Conservation (phyloP, 129 eudicot species). For the Chrysanthemum makinoi region DNA sequence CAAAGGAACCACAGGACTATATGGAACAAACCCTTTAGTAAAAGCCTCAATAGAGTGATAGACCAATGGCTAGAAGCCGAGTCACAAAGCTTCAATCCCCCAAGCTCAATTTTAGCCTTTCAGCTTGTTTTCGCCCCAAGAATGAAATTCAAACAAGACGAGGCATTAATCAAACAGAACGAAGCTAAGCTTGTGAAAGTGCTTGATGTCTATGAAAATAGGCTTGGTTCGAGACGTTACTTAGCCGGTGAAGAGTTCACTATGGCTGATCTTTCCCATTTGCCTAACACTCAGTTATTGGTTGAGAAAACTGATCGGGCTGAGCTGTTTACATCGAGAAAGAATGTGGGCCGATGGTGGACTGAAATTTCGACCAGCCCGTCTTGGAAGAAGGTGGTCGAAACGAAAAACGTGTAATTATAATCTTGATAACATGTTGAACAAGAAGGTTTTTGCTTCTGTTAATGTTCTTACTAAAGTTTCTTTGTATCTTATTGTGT, state of each 20-base stretch:
- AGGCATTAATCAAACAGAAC: constrained; percentile 53
- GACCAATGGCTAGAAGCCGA: constrained; percentile 94
- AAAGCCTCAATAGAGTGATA: constrained; percentile 78
- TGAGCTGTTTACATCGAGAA: constrained; percentile 56
- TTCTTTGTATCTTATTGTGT: no score
- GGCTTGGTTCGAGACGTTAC: constrained; percentile 61
- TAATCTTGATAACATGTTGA: no score
- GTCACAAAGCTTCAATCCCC: constrained; percentile 71
- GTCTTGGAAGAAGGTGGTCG: no score
- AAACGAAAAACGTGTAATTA: no score
- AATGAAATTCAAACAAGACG: constrained; percentile 73
- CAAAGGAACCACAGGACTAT: constrained; percentile 57
- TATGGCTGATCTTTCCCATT: constrained; percentile 80
- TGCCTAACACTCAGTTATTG: constrained; percentile 62
- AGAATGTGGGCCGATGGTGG: not conserved
- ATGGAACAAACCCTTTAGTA: constrained; percentile 54
- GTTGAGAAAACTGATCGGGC: constrained; percentile 39
- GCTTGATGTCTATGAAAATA: constrained; percentile 67
- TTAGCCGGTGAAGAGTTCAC: constrained; percentile 77
- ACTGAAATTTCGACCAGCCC: no score
- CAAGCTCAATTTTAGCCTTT: constrained; percentile 50
- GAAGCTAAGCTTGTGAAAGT: constrained; percentile 66
- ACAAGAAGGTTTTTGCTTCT: no score
- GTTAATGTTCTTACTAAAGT: no score
- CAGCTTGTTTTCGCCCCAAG: constrained; percentile 67